phyloP scores from a whole-genome alignment of 139 green algal species.

The Klebsormidium nitens region DNA sequence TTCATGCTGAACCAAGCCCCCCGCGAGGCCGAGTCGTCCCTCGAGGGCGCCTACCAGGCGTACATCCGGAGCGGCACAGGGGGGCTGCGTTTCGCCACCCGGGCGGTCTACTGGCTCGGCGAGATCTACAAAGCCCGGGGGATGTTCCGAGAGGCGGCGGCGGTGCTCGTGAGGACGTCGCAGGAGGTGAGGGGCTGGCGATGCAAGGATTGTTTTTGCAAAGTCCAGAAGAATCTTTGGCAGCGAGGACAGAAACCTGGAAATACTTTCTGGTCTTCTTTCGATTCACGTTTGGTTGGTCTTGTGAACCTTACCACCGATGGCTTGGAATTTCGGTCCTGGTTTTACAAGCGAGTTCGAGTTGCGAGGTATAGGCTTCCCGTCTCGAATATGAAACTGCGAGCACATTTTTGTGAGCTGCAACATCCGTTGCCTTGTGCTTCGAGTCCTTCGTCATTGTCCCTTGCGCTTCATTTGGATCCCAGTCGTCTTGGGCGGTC shows the following conservation, averaged over 20 bases:
- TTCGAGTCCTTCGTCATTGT: too few relatives aligned
- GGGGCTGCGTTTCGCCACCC: constrained; percentile 50
- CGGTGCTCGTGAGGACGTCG: constrained; percentile 56
- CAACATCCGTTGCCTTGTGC: too few relatives aligned
- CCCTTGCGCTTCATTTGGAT: too few relatives aligned
- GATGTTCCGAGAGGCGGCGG: constrained; percentile 48
- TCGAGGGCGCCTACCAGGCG: constrained; percentile 33
- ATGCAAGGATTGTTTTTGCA: background rate
- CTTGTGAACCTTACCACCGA: too few relatives aligned
- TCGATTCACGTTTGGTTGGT: too few relatives aligned
- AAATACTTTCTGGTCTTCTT: too few relatives aligned
- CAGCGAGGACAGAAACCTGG: background rate
- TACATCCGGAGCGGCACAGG: constrained; percentile 14
- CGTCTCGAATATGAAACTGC: too few relatives aligned
- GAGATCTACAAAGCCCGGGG: constrained; percentile 37
- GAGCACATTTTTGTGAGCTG: too few relatives aligned
- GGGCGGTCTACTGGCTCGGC: constrained; percentile 45
- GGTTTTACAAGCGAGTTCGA: too few relatives aligned
- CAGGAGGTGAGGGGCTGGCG: constrained; percentile 27
- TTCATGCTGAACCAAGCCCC: constrained; percentile 33
- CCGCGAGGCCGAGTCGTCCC: constrained; percentile 25
- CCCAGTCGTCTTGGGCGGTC: too few relatives aligned
- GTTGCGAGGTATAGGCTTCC: too few relatives aligned
- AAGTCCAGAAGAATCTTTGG: background rate
- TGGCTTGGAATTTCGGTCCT: too few relatives aligned